Evolutionary conservation across 2,329 filamentous ascomycete species (phyloP), one percentile per base, ranked within the genome.

Genomic region (Ceratocystis colombiana): DNA sequence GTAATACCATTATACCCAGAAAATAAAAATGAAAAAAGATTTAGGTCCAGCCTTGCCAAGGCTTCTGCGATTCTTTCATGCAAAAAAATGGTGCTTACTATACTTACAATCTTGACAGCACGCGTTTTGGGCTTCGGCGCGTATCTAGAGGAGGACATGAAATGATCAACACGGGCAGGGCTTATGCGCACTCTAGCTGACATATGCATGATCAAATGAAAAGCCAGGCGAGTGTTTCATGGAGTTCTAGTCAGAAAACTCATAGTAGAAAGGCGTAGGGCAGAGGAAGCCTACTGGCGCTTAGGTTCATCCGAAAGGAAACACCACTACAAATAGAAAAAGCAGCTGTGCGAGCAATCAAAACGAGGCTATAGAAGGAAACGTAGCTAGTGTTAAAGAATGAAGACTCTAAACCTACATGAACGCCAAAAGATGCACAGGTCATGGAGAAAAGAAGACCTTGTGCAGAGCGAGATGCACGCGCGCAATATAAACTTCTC

Each of bases 1-100:
- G 33, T 59, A 20, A 59, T 59, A 20, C 53, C 53, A 59, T 17
- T 59, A 33, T 59, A 59, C 28, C 53, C 53, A 59, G 37, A 12
- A 41, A 12, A 41, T 41, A 12, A 41, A 41, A 41, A 3, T 4
- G 37, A 41, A 33, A 59, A 37, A 59, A 12, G 6, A 59, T n/a
- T 10, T 12, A 17, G 28, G 53, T 12, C 37, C 28, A 1, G 15
- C n/a, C 28, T 59, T 28, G 17, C 17, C 25, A 59, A 30, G 17
- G 22, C 45, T 20, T 48, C 15, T n/a, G 20, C 17, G 46, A 28
- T 25, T 37, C 33, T 4, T 37, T n/a, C 28, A 12, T 30, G 7
- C 53, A 59, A 17, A 10, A 41, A 30, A 10, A 33, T 33, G 28
- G 5, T 37, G 53, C 28, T 59, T 59, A 33, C 28, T 59, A n/a